Evolutionary conservation across 2,329 filamentous ascomycete genomes (phyloP).

Genomic region (Lecanicillium sp.): DNA sequence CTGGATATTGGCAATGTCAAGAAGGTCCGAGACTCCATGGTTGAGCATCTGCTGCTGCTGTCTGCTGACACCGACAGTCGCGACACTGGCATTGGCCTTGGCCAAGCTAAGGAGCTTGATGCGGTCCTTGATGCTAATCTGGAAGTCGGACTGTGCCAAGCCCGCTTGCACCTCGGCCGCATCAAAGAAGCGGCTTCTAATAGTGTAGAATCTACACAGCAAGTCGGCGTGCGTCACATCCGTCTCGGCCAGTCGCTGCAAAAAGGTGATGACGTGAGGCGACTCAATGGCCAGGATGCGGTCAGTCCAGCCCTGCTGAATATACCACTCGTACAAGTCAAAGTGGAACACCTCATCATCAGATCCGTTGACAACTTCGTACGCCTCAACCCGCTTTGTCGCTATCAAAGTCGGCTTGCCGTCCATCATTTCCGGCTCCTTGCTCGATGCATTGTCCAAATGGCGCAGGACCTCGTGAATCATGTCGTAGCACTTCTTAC

Average conservation of each 20-base stretch:
- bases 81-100: constrained; percentile 84
- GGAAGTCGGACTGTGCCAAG: constrained; percentile 76
- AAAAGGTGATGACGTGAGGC: constrained; percentile 76
- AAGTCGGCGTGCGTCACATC: constrained; percentile 78
- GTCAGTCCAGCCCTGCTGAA: constrained; percentile 74
- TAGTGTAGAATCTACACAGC: constrained; percentile 86
- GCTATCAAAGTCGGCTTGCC: constrained; percentile 68
- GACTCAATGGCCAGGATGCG: constrained; percentile 79
- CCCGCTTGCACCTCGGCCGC: constrained; percentile 80
- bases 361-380: constrained; percentile 80
- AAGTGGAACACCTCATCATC: constrained; percentile 92
- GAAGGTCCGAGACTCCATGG: constrained; percentile 73
- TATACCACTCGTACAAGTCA: constrained; percentile 97
- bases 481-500: constrained; percentile 77
- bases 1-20: constrained; percentile 92
- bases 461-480: constrained; percentile 73
- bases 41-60: constrained; percentile 79
- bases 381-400: constrained; percentile 78
- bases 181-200: constrained; percentile 73
- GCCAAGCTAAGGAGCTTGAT: constrained; percentile 87
- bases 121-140: constrained; percentile 70
- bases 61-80: constrained; percentile 65
- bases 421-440: constrained; percentile 66
- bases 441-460: constrained; percentile 62
- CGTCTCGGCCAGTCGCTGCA: constrained; percentile 65